Conservation (phyloP, 768 basidiomycete species). For the Mycena floridula region DNA sequence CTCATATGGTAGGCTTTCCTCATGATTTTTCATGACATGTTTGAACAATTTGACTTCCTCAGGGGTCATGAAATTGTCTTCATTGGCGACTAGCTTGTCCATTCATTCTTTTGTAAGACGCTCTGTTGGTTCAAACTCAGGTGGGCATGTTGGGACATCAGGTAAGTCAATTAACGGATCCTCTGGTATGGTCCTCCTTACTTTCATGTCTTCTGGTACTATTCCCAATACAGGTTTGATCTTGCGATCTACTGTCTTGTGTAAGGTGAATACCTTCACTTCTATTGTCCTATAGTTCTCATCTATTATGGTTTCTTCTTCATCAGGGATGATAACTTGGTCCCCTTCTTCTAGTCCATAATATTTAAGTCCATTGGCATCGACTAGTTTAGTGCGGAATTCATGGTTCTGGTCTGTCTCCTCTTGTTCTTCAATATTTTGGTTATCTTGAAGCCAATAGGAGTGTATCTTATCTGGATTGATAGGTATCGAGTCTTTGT, state of each 20-base stretch:
- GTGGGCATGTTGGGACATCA: slow-evolving; percentile 19
- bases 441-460: no score
- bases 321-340: not conserved
- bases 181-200: slow-evolving; percentile 21
- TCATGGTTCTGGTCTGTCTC: no score
- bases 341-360: not conserved
- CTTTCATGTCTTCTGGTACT: slow-evolving; percentile 25
- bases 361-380: not conserved
- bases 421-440: no score
- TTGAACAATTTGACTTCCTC: slow-evolving; percentile 30
- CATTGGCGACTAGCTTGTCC: slow-evolving; percentile 17
- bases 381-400: not conserved
- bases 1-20: slow-evolving; percentile 25
- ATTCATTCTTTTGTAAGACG: slow-evolving; percentile 20
- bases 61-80: slow-evolving; percentile 23
- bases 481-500: no score
- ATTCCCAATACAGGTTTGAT: slow-evolving; percentile 27
- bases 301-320: not conserved
- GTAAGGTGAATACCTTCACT: slow-evolving; percentile 11
- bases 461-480: no score
- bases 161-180: slow-evolving; percentile 27
- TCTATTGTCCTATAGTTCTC: not conserved
- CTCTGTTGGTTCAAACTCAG: slow-evolving; percentile 23
- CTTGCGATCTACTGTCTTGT: slow-evolving; percentile 25
- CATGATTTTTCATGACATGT: slow-evolving; percentile 23